These are phyloP conservation scores for Hymenoscyphus infarciens DNA, from an alignment of 2,329 filamentous ascomycete genomes.

Conservation along the genomic window DNA sequence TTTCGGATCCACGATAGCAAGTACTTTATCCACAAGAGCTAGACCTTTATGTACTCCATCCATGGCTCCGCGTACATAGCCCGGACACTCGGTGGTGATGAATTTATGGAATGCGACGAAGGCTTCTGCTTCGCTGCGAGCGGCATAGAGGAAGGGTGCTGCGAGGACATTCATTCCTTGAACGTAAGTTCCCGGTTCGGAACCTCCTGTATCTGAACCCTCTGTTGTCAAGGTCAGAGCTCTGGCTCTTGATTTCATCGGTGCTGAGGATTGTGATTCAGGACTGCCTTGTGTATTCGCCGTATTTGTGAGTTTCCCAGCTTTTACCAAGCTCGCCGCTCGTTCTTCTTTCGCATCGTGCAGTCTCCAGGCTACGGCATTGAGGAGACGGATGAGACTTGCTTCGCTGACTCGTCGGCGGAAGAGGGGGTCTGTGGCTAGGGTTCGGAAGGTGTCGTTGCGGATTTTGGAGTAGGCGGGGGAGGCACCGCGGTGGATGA, in stretches of 20 bases:
- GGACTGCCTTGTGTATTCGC: constrained; percentile 31
- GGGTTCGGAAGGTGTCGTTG: constrained; percentile 95
- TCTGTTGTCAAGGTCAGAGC: constrained; percentile 60
- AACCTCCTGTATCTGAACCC: constrained; percentile 56
- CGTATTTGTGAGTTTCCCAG: constrained; percentile 23
- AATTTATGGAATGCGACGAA: constrained; percentile 88
- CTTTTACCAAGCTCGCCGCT: constrained; percentile 17
- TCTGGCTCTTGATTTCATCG: constrained; percentile 45
- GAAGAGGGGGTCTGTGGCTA: constrained; percentile 96
- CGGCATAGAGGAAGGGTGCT: constrained; percentile 91
- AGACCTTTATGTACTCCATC: constrained; percentile 93
- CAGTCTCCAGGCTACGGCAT: constrained; percentile 90
- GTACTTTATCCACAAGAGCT: constrained; percentile 83
- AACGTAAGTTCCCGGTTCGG: constrained; percentile 82
- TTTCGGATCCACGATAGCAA: constrained; percentile 87
- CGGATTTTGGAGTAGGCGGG: constrained; percentile 96
- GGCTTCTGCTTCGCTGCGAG: constrained; percentile 89
- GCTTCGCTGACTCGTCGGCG: constrained; percentile 93
- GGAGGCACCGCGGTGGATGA: constrained; percentile 89
- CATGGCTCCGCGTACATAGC: constrained; percentile 94
- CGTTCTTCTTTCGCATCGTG: constrained; percentile 65
- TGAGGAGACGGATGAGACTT: constrained; percentile 87
- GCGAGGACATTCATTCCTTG: constrained; percentile 99
- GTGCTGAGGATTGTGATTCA: constrained; percentile 27
- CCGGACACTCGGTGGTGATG: constrained; percentile 82